A percentile compares a stretch with the other conserved stretches of the same genome.
Conservation (phyloP, 768 basidiomycete species). For the Lactifluus echinatus region DNA sequence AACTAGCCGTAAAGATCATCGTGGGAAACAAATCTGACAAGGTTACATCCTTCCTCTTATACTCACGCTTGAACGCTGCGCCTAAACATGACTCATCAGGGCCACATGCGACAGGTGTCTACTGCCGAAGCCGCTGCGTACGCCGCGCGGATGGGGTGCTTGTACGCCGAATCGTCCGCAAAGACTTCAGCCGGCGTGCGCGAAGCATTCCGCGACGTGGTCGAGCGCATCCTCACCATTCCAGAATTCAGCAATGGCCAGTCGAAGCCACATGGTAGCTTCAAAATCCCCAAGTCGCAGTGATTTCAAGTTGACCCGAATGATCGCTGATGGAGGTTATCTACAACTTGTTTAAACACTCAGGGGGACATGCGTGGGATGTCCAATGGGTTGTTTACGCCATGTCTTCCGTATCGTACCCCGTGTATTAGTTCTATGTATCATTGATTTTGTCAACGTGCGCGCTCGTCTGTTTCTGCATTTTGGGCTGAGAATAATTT, state of each 20-base stretch:
- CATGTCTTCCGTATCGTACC: no score
- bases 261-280: constrained; percentile 18
- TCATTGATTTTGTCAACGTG: no score
- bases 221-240: constrained; percentile 71
- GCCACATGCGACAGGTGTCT: constrained; percentile 79
- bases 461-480: no score
- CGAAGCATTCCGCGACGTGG: constrained; percentile 68
- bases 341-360: no score
- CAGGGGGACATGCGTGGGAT: no score
- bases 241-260: constrained; percentile 62
- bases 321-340: no score
- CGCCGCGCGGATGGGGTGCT: constrained; percentile 69
- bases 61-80: background rate
- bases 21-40: constrained; percentile 95
- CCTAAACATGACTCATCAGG: constrained; percentile 35
- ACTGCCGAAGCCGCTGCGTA: constrained; percentile 70
- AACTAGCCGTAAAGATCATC: constrained; percentile 82
- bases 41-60: constrained; percentile 28
- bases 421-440: no score
- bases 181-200: constrained; percentile 81
- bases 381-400: no score
- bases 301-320: no score
- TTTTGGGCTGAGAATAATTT: no score
- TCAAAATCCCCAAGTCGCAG: constrained; percentile 17
- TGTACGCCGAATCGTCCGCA: constrained; percentile 87